phyloP scores from a whole-genome alignment of 768 basidiomycete genomes.

The Amanita muscaria region DNA sequence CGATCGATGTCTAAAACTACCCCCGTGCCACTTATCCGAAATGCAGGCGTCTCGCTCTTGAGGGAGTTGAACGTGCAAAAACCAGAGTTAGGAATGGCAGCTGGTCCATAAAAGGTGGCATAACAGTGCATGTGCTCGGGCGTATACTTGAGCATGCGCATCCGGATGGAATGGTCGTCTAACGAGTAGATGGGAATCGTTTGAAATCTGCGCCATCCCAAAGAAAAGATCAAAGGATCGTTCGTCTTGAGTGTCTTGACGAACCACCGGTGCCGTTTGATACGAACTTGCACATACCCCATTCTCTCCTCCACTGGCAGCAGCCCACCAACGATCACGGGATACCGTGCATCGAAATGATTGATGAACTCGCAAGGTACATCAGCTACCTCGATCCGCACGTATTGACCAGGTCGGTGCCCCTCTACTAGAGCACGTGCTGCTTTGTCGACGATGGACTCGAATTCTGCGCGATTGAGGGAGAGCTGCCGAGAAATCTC shows the following conservation, averaged over 20 bases:
- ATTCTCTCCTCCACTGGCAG: slow-evolving; percentile 86
- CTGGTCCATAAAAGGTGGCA: slow-evolving; percentile 95
- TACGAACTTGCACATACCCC: slow-evolving; percentile 88
- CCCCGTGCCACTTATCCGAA: slow-evolving; percentile 88
- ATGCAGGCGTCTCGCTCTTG: slow-evolving; percentile 54
- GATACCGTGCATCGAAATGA: slow-evolving; percentile 86
- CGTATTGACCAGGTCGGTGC: slow-evolving; percentile 82
- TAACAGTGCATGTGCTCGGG: slow-evolving; percentile 99
- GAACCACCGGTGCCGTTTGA: slow-evolving; percentile 96
- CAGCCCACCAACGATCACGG: slow-evolving; percentile 88
- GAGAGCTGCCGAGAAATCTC: slow-evolving; percentile 80
- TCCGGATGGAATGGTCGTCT: slow-evolving; percentile 95
- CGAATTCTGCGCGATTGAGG: slow-evolving; percentile 82
- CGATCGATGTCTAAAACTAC: slow-evolving; percentile 91
- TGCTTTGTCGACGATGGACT: slow-evolving; percentile 58
- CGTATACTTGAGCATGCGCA: slow-evolving; percentile 99
- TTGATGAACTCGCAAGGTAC: slow-evolving; percentile 91
- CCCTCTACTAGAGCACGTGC: slow-evolving; percentile 82
- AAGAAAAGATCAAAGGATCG: slow-evolving; percentile 89
- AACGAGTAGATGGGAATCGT: slow-evolving; percentile 90
- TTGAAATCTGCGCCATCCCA: slow-evolving; percentile 99
- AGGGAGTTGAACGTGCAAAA: slow-evolving; percentile 96
- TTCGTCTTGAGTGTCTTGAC: slow-evolving; percentile 89
- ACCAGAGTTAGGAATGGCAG: slow-evolving; percentile 86
- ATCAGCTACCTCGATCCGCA: slow-evolving; percentile 78